Base-by-base conservation (phyloP, 1,284 basidiomycete genomes). In the Ustilago sp. region DNA sequence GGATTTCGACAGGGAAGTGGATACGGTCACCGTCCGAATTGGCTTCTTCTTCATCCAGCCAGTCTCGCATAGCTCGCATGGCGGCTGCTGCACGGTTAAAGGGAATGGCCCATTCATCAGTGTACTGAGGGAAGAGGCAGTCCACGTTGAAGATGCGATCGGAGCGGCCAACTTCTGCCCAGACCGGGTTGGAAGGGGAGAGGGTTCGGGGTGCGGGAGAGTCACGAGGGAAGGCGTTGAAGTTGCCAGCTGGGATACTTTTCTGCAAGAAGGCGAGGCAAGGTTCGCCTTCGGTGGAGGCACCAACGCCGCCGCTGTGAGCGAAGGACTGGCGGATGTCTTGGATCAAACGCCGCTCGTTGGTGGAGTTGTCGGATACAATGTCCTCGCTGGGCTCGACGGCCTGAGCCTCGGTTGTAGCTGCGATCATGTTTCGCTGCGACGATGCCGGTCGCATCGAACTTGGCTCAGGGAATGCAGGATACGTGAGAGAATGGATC, bases 1-100 rank as follows among this genome's bases (percentile, higher is more conserved):
- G 90, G 73, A 99, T 91, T 88, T 99, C 96, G 83, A 99, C 89
- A 4, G 94, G 93, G 86, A 95, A 98, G 85, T 99, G 95, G 4
- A 93, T 91, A 32, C 93, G 90, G 59, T 94, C 88, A 13, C 95
- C 95, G 31, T 89, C 82, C 0, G 91, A 89, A 19, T 88, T 86
- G 59, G 90, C 89, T 85, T 96, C 93, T 59, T 88, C 86, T 28
- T 63, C 74, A 32, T 90, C 89, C 19, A 96, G 87, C 92, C 93
- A 98, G 9, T 88, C 87, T 51, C 90, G 89, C 77, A 98, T 88
- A 63, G 92, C 93, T 35, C 87, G 88, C 56, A 99, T 89, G 79
- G 93, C 94, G 0, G 89, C 88, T 63, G 88, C 84, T 12, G 87
- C 83, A 19, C 82, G 72, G 45, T 89, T 88, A 79, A 90, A 91